These are phyloP conservation scores for Leishmania guyanensis DNA, from an alignment of 208 protist species.

Conservation along the genomic window DNA sequence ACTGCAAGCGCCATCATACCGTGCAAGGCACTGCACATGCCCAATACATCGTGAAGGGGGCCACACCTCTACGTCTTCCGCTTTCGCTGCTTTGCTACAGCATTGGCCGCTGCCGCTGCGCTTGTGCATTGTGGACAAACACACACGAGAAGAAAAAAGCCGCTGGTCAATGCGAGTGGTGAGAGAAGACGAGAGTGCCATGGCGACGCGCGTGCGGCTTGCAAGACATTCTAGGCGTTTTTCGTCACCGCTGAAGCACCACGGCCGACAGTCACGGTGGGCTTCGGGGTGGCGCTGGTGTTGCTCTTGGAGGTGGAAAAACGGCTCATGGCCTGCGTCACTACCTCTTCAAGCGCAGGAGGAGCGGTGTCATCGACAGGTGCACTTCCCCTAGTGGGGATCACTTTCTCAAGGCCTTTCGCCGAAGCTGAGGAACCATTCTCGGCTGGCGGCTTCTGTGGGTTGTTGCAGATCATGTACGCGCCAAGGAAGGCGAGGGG, in stretches of 20 bases:
- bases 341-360: conserved; percentile 24
- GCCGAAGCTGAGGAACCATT: not conserved
- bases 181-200: not conserved
- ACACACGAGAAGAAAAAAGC: not conserved
- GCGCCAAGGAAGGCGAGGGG: conserved; percentile 83
- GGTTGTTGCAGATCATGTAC: conserved; percentile 86
- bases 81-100: not conserved
- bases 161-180: not conserved
- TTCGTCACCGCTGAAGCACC: not conserved
- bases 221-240: not conserved
- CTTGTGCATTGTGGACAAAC: not conserved
- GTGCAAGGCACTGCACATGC: not conserved
- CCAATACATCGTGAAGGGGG: not conserved
- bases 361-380: conserved; percentile 1
- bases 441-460: conserved; percentile 44
- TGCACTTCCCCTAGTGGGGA: not conserved
- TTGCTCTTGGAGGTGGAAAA: conserved; percentile 4
- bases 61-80: not conserved
- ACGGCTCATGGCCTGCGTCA: conserved; percentile 18
- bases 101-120: not conserved
- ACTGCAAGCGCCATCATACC: not conserved
- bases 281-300: not conserved
- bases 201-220: not conserved
- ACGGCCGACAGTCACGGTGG: not conserved
- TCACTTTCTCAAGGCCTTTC: not conserved